Evolutionary conservation across 2,329 filamentous ascomycete species (phyloP).

Genomic region (Pestalotiopsis sp.): DNA sequence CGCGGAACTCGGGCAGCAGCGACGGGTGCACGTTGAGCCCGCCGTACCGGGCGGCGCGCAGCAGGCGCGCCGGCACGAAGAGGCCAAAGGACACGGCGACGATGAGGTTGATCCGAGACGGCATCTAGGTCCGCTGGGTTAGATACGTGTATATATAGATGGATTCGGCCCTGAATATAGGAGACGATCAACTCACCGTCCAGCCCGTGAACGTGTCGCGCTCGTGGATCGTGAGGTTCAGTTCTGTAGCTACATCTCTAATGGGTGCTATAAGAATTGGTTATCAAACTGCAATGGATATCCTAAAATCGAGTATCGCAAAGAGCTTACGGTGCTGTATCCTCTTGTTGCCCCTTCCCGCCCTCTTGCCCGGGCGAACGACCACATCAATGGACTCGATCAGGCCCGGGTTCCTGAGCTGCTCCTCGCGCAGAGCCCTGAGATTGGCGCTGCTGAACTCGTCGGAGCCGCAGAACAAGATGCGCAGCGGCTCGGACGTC

Average conservation of each 20-base stretch:
- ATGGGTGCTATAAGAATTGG: slow-evolving; percentile 67
- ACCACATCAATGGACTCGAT: slow-evolving; percentile 85
- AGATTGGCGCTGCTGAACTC: slow-evolving; percentile 83
- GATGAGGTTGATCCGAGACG: slow-evolving; percentile 71
- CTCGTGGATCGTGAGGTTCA: slow-evolving; percentile 72
- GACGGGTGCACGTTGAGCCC: slow-evolving; percentile 95
- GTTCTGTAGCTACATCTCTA: slow-evolving; percentile 62
- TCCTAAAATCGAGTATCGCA: no score
- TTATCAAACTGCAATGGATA: background rate
- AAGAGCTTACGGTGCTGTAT: slow-evolving; percentile 62
- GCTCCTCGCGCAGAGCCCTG: slow-evolving; percentile 66
- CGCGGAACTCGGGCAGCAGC: slow-evolving; percentile 82
- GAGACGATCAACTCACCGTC: slow-evolving; percentile 55
- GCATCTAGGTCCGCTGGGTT: slow-evolving; percentile 47
- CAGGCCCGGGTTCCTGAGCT: slow-evolving; percentile 50
- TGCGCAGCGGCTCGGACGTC: slow-evolving; percentile 66
- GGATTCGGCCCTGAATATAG: slow-evolving; percentile 9
- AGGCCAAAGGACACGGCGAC: slow-evolving; percentile 94
- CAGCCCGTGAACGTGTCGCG: slow-evolving; percentile 83
- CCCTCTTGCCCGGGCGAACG: slow-evolving; percentile 76
- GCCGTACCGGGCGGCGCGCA: slow-evolving; percentile 74
- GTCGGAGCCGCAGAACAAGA: slow-evolving; percentile 95
- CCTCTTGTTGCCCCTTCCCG: slow-evolving; percentile 73
- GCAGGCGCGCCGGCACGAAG: slow-evolving; percentile 78
- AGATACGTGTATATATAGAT: slow-evolving; percentile 5